These are phyloP conservation scores for Elongisporangium prolatum DNA, from an alignment of 352 stramenopile species.

Conservation along the genomic window DNA sequence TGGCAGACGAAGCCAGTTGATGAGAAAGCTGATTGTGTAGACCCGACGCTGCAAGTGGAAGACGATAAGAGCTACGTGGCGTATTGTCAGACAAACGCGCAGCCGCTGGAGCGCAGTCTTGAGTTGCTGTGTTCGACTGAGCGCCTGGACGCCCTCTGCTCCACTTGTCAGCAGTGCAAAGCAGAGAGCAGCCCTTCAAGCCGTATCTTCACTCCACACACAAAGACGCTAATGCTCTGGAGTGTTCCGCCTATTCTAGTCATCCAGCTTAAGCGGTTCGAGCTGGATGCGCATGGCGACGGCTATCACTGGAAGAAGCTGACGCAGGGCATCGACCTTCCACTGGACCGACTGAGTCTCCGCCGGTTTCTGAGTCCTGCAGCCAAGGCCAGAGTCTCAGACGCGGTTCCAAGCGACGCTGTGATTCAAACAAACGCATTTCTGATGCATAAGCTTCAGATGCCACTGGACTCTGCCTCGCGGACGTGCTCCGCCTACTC, in stretches of 20 bases:
- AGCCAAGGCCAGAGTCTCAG: slow-evolving; percentile 6
- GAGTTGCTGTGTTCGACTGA: slow-evolving; percentile 44
- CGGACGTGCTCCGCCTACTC: slow-evolving; percentile 67
- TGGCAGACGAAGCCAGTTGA: slow-evolving; percentile 20
- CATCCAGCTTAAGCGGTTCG: slow-evolving; percentile 68
- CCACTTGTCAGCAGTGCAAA: slow-evolving; percentile 18
- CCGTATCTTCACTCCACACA: slow-evolving; percentile 19
- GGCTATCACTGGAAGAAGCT: slow-evolving; percentile 78
- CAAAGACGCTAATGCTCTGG: slow-evolving; percentile 47
- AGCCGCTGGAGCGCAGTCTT: slow-evolving; percentile 34
- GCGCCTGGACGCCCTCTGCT: slow-evolving; percentile 34
- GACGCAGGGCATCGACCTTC: slow-evolving; percentile 90
- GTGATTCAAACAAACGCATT: slow-evolving; percentile 24
- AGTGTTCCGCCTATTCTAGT: slow-evolving; percentile 51
- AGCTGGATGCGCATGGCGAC: slow-evolving; percentile 17
- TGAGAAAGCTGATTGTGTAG: background rate
- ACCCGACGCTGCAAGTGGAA: background rate
- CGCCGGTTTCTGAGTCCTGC: slow-evolving; percentile 21
- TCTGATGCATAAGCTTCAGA: slow-evolving; percentile 27
- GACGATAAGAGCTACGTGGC: slow-evolving; percentile 36
- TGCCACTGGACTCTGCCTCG: slow-evolving; percentile 40
- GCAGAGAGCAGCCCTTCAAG: background rate
- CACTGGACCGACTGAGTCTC: slow-evolving; percentile 85
- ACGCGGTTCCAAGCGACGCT: slow-evolving; percentile 6
- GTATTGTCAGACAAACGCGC: slow-evolving; percentile 20